Conservation (phyloP, 73 alveolate species). For the Paramecium sexaurelia region DNA sequence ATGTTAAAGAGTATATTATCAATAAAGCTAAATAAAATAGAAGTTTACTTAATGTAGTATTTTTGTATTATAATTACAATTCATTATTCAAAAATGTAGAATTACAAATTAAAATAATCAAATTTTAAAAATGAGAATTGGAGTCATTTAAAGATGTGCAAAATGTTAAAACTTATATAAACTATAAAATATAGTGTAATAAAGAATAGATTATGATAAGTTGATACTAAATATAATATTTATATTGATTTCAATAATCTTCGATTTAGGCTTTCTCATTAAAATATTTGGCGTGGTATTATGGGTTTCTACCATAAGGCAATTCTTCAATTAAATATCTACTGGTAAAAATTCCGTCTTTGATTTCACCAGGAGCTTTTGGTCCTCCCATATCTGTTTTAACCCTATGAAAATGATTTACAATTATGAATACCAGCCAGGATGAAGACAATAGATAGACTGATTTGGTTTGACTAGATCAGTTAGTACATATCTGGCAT, state of each 20-base stretch:
- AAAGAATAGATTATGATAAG: too few relatives aligned
- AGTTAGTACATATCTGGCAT: constrained; percentile 52
- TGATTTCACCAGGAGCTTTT: constrained; percentile 64
- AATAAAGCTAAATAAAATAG: too few relatives aligned
- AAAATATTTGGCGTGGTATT: constrained; percentile 34
- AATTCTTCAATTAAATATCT: constrained; percentile 4
- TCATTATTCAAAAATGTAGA: too few relatives aligned
- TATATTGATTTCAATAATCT: not conserved
- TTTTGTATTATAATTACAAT: too few relatives aligned
- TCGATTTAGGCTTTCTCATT: constrained; percentile 19
- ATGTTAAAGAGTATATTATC: too few relatives aligned
- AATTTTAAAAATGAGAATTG: too few relatives aligned
- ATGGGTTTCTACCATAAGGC: constrained; percentile 49
- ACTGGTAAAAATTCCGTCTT: constrained; percentile 67
- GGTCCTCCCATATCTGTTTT: constrained; percentile 63
- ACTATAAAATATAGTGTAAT: too few relatives aligned
- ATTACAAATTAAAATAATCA: too few relatives aligned
- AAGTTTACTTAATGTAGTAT: too few relatives aligned
- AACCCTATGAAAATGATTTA: not conserved
- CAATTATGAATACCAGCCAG: constrained; percentile 69
- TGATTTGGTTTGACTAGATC: not conserved
- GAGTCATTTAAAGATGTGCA: too few relatives aligned
- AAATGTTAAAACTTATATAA: too few relatives aligned
- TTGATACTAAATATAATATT: too few relatives aligned
- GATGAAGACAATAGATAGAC: constrained; percentile 54